A percentile compares a stretch with the other conserved stretches of the same genome.
Conservation (phyloP, 1,284 basidiomycete genomes). For the Cystobasidium pallidum region DNA sequence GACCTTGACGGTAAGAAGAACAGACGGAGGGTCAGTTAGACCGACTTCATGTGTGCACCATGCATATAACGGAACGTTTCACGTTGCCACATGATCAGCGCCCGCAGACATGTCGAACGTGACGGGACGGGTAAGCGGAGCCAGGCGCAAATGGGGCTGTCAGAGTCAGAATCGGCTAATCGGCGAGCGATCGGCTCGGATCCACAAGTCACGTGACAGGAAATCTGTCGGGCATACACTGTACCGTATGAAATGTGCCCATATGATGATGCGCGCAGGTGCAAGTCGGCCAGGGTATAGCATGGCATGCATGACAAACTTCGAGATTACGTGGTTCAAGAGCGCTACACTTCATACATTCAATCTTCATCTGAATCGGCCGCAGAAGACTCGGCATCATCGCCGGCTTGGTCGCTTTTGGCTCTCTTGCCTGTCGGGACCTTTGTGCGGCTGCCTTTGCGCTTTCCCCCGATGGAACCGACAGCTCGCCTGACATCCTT, state of each 20-base stretch:
- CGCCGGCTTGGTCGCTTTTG: not conserved
- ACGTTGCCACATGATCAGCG: not conserved
- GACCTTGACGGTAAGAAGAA: too few species aligned
- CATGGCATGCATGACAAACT: too few species aligned
- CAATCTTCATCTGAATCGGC: not conserved
- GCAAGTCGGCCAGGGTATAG: too few species aligned
- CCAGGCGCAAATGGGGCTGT: not conserved
- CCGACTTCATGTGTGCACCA: too few species aligned
- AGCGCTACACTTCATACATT: not conserved
- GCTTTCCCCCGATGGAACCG: slow-evolving; percentile 23
- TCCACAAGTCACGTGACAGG: not conserved
- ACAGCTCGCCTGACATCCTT: slow-evolving; percentile 51
- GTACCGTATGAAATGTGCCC: too few species aligned
- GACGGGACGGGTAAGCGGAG: not conserved
- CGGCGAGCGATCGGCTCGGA: not conserved
- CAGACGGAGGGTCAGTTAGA: too few species aligned
- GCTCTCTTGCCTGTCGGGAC: not conserved
- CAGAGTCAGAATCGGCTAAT: not conserved
- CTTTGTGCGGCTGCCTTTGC: not conserved
- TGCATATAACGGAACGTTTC: not conserved
- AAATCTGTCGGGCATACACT: too few species aligned
- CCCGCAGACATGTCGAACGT: not conserved
- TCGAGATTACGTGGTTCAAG: too few species aligned
- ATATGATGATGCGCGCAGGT: too few species aligned
- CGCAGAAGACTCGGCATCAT: not conserved